Evolutionary conservation across 2,329 filamentous ascomycete genomes (phyloP), one percentile per base, ranked within the genome.

Genomic region (Davidsoniella australis): DNA sequence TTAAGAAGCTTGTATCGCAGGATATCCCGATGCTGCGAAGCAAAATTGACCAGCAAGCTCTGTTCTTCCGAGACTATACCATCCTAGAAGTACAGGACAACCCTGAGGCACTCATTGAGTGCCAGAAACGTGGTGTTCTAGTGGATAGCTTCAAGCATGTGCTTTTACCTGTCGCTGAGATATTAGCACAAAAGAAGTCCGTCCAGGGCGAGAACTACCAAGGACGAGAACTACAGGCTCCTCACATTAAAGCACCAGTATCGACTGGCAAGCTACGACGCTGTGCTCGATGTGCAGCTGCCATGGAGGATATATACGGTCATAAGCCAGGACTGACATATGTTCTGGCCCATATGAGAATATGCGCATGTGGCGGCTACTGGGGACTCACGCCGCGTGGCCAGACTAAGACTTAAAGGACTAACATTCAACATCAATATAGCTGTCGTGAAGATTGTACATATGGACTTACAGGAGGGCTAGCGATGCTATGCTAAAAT

Each of bases 41-140:
- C 4, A 68, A 73, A 49, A 70, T 79, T 9, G 77, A 91, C 55
- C 71, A 76, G 24, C 73, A 79, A 8, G 72, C 72, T 53, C 68
- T 94, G 45, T 84, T 83, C 64, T 82, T 86, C 62, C 75, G 76
- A 45, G 76, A 91, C 59, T 85, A 79, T 49, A 70, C 69, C 45
- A 73, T 84, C 60, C 68, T 91, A 9, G 81, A 82, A 4, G 67
- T 85, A 12, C 72, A 79, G 48, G 75, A 79, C 52, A 63, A 63
- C 12, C 65, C 66, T 16, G 42, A 47, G n/a, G 73, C 71, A 4
- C 59, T 75, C 10, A 62, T 59, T 2, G 57, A 59, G 17, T 63
- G 64, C 51, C 63, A 60, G 51, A 59, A 60, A 2, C 63, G 57
- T 37, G 63, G 64, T 1, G 55, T 58, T 5, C 67, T 70, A 48